Percentiles rank a stretch among this genome's conserved stretches.
phyloP scores from a whole-genome alignment of 257 asterid species.

The Mentha longifolia region DNA sequence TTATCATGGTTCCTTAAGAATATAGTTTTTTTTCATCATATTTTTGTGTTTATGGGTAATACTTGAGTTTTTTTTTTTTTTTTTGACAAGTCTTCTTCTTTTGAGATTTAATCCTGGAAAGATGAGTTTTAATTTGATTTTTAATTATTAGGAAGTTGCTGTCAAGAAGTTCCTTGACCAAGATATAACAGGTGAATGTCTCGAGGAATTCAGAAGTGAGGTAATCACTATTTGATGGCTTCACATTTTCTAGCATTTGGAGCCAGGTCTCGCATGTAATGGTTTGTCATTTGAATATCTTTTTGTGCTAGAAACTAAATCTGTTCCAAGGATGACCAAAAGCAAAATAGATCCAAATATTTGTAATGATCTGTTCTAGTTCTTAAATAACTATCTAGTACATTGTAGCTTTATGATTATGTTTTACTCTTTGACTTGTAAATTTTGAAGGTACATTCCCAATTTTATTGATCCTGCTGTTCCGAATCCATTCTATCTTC shows the following conservation, averaged over 20 bases:
- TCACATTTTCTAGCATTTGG: conserved; percentile 21
- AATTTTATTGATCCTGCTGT: conserved; percentile 21
- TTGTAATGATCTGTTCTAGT: neutral
- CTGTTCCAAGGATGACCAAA: neutral
- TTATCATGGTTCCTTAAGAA: no score
- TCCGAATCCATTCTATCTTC: conserved; percentile 23
- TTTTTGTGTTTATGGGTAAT: conserved; percentile 6
- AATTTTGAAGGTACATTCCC: conserved; percentile 2
- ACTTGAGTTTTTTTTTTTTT: conserved; percentile 18
- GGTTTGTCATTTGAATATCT: conserved; percentile 1
- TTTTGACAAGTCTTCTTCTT: no score
- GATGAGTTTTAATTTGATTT: conserved; percentile 32
- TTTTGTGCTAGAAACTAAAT: neutral
- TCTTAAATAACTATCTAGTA: conserved; percentile 8
- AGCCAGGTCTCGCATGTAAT: conserved; percentile 23
- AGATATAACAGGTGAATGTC: conserved; percentile 85
- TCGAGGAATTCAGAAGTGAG: conserved; percentile 97
- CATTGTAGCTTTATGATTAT: neutral
- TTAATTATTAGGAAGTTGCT: conserved; percentile 85
- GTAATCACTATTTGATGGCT: conserved; percentile 44
- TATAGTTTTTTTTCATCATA: conserved; percentile 11
- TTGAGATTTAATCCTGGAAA: conserved; percentile 28
- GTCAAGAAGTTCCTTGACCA: conserved; percentile 94
- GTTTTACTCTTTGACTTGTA: conserved; percentile 18
- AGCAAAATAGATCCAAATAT: neutral